Evolutionary conservation across 192 early-diverging fungal genomes (phyloP), one percentile per base, ranked within the genome.

Genomic region (Phlyctochytrium bullatum): DNA sequence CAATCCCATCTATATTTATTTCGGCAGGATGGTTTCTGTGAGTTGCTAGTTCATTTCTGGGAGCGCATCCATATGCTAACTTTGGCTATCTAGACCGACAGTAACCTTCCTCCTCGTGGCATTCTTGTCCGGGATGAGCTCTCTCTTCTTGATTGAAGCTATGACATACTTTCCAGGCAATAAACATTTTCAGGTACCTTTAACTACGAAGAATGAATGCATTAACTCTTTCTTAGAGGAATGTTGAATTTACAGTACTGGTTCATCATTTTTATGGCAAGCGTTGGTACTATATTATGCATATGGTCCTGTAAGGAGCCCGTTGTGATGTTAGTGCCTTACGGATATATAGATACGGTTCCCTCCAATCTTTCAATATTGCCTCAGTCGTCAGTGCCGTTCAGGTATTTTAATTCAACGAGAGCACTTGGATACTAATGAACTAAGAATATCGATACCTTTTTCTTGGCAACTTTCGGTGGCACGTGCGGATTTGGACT

Each of bases 191-290:
- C 87, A 90, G 62, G 87, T 85, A 33, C 54, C 57, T 28, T 24
- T 20, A 23, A 50, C 17, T 35, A 12, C 23, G 24, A 58, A 61
- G 28, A 51, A 20, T 40, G 3, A 64, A 0, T 14, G 14, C 14
- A 35, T 24, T n/a, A 0, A 64, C 59, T 0, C 6, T n/a, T 54
- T 64, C 47, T 23, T 63, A 88, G 83, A 61, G 76, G 14, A 83
- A 88, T 64, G 76, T 91, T 24, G 90, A 91, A 70, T 84, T 90
- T 61, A 86, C 90, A 0, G 86, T 86, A 24, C 71, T 91, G 34
- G 85, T 87, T 1, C 80, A 86, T 54, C 84, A 82, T 54, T 90
- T 85, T 62, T 81, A 89, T 47, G 89, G 89, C 10, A 74, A 78
- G 35, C 73, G 76, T 24, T 85, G 87, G 65, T 87, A 89, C 62